Evolutionary conservation across 495 filamentous ascomycete species (phyloP).

Genomic region (Talaromyces wortmannii): DNA sequence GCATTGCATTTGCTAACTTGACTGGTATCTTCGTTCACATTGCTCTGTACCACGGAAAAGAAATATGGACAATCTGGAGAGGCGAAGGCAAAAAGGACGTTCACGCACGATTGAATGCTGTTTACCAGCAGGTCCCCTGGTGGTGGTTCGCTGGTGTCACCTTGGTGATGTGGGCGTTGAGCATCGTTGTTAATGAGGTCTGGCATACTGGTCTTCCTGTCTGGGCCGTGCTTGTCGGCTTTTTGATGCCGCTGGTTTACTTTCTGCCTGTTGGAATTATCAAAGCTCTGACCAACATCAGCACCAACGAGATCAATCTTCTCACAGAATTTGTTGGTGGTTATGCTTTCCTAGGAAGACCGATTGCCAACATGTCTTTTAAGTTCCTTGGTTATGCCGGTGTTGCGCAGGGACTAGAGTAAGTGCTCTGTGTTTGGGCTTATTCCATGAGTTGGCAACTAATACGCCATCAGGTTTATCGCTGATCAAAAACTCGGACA

Average conservation of each 20-base stretch:
- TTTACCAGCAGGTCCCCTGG: constrained; percentile 31
- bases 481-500: constrained; percentile 72
- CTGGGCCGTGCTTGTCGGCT: constrained; percentile 63
- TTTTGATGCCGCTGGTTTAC: constrained; percentile 34
- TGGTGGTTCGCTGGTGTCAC: constrained; percentile 37
- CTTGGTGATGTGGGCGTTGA: constrained; percentile 48
- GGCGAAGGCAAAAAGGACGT: constrained; percentile 52
- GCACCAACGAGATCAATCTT: constrained; percentile 59
- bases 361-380: constrained; percentile 66
- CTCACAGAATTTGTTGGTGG: constrained; percentile 68
- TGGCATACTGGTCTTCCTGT: constrained; percentile 60
- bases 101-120: constrained; percentile 31
- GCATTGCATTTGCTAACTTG: constrained; percentile 65
- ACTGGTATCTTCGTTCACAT: constrained; percentile 59
- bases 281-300: constrained; percentile 62
- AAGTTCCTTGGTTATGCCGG: constrained; percentile 72
- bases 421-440: constrained; percentile 8
- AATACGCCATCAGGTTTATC: constrained; percentile 42
- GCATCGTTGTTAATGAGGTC: constrained; percentile 54
- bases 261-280: constrained; percentile 42
- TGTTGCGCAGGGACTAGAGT: constrained; percentile 43
- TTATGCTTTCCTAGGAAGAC: constrained; percentile 61
- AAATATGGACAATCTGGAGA: constrained; percentile 55
- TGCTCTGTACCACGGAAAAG: constrained; percentile 56
- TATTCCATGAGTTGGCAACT: too few relatives aligned